Evolutionary conservation across 768 basidiomycete genomes (phyloP).

Genomic region (Collybiopsis confluens): DNA sequence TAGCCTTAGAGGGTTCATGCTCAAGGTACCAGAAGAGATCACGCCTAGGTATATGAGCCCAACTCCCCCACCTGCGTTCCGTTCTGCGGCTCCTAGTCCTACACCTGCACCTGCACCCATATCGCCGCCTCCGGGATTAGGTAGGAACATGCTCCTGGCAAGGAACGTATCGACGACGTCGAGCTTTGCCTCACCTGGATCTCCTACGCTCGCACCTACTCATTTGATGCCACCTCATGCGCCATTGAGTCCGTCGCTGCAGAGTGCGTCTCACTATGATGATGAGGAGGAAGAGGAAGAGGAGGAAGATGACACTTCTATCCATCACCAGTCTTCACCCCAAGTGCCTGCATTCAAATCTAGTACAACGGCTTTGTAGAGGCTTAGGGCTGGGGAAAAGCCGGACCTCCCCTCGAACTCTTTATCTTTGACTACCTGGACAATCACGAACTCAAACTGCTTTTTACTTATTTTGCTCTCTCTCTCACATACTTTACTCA

Average conservation of each 20-base stretch:
- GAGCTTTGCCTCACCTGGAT: slow-evolving; percentile 15
- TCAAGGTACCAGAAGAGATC: slow-evolving; percentile 50
- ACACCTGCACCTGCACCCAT: no score
- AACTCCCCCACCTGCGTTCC: slow-evolving; percentile 21
- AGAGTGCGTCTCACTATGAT: slow-evolving; percentile 5
- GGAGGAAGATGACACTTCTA: slow-evolving; percentile 4
- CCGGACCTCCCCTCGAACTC: no score
- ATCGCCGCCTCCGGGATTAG: not conserved
- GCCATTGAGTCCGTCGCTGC: not conserved
- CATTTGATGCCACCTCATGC: not conserved
- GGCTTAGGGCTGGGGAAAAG: no score
- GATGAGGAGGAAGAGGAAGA: slow-evolving; percentile 7
- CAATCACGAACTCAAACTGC: no score
- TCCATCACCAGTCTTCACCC: not conserved
- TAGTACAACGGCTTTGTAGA: slow-evolving; percentile 7
- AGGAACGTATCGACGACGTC: slow-evolving; percentile 10
- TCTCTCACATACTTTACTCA: not conserved
- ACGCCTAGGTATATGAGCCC: slow-evolving; percentile 52
- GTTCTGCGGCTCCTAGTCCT: slow-evolving; percentile 6
- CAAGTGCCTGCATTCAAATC: slow-evolving; percentile 8
- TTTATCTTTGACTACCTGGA: no score
- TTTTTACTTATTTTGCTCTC: no score
- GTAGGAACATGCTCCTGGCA: not conserved
- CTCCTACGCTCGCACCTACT: not conserved
- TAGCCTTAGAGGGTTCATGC: slow-evolving; percentile 45